Base-by-base conservation (phyloP, 2,329 filamentous ascomycete genomes). In the Aphanoascus verrucosus region DNA sequence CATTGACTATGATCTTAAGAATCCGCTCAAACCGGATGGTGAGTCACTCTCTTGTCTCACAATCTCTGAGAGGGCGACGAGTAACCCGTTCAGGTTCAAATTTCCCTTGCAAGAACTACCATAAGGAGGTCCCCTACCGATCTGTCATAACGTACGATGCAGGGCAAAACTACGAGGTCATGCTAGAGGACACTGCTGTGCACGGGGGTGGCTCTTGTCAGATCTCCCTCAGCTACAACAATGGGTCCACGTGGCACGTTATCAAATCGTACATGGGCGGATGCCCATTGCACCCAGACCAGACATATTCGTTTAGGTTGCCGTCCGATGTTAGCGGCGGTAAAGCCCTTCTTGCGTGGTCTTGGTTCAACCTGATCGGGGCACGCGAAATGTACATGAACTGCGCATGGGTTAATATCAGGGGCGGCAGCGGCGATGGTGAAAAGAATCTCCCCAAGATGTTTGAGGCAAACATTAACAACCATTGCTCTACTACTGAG, bases 121-220 rank as follows among this genome's bases (percentile, higher is more conserved):
- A 78, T 55, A 59, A 67, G 2, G 75, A 78, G 56, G 65, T 64
- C 11, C 61, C 69, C 1, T 79, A 80, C 58, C 67, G 71, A 15
- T 67, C 80, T 4, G 78, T 81, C 17, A 80, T 78, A 37, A 79
- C 75, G 23, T 90, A 84, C 67, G 64, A 70, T 3, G 77, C 83
- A 5, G 86, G 86, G 35, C 67, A 75, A 53, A 68, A 72, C 31
- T 82, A 86, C 69, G 78, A 79, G 59, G 75, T 89, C 69, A 79
- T 76, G 56, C 72, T 89, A 51, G 71, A 69, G 55, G 86, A 85
- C 35, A 77, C 76, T 47, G 80, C 81, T 43, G 68, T 68, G 50
- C 85, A 88, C 70, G 72, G 75, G 38, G 86, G 86, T 38, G 87
- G 87, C 41, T 86, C 82, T 8, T 90, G 86, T 70, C 87, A 93